Conservation (phyloP, 2,329 filamentous ascomycete genomes). For the Xylaria multiplex region DNA sequence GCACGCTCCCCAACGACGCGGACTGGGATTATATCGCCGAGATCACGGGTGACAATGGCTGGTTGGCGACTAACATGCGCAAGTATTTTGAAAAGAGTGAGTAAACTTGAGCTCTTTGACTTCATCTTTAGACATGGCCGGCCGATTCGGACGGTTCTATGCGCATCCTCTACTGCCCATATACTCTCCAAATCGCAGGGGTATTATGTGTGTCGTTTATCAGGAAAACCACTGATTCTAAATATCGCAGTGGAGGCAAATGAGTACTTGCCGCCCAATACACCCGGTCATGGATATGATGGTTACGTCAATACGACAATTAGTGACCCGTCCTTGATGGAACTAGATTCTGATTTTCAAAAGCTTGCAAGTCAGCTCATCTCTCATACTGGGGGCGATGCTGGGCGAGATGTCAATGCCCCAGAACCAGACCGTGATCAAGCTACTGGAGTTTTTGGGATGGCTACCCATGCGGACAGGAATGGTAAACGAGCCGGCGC, state of each 20-base stretch:
- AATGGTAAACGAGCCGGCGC: slow-evolving; percentile 52
- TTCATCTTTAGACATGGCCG: background rate
- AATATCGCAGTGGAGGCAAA: slow-evolving; percentile 43
- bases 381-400: slow-evolving; percentile 42
- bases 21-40: slow-evolving; percentile 48
- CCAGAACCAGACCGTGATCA: slow-evolving; percentile 44
- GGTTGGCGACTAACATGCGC: slow-evolving; percentile 41
- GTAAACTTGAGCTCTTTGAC: background rate
- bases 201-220: background rate
- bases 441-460: slow-evolving; percentile 44
- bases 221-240: slow-evolving; percentile 35
- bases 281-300: slow-evolving; percentile 45
- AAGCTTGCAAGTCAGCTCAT: slow-evolving; percentile 41
- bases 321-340: slow-evolving; percentile 44
- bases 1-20: slow-evolving; percentile 46
- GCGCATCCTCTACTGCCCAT: background rate
- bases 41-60: slow-evolving; percentile 46
- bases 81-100: slow-evolving; percentile 38
- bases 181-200: background rate
- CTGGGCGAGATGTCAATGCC: slow-evolving; percentile 44
- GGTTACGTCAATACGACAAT: slow-evolving; percentile 48
- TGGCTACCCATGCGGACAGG: slow-evolving; percentile 43
- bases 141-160: background rate
- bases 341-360: slow-evolving; percentile 40
- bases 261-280: slow-evolving; percentile 42